A percentile compares a stretch with the other conserved stretches of the same genome.
Conservation (phyloP, 805 yeast genomes). For the Metschnikowia chrysomelidarum region DNA sequence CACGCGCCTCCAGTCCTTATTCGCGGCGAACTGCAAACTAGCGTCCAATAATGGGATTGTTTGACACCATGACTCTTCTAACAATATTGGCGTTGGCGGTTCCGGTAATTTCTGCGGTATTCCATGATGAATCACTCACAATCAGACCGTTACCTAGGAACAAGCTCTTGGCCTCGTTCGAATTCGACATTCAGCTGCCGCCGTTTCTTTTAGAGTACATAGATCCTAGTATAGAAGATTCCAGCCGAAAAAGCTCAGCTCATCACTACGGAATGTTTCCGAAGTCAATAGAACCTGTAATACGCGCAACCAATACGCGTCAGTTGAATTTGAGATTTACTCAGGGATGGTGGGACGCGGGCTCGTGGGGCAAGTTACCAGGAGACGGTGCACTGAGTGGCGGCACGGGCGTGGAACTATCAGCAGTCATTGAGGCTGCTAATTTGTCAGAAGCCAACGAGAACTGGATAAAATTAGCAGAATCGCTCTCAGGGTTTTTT, state of each 20-base stretch:
- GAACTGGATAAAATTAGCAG: constrained; percentile 71
- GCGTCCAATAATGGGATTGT: too few relatives aligned
- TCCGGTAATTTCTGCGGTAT: constrained; percentile 8
- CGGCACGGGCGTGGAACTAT: constrained; percentile 92
- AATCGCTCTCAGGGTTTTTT: constrained; percentile 82
- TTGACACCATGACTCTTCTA: constrained; percentile 7
- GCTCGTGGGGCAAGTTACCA: constrained; percentile 83
- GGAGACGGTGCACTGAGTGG: constrained; percentile 70
- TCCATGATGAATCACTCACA: constrained; percentile 58
- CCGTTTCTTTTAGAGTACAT: constrained; percentile 25
- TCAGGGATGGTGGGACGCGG: constrained; percentile 94
- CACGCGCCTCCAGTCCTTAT: too few relatives aligned
- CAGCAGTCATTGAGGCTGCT: constrained; percentile 78
- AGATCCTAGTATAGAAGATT: constrained; percentile 13
- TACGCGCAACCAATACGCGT: constrained; percentile 62
- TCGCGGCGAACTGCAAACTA: too few relatives aligned
- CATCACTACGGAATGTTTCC: constrained; percentile 74
- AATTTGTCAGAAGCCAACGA: constrained; percentile 51
- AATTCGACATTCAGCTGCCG: constrained; percentile 62
- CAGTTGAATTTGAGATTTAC: constrained; percentile 84
- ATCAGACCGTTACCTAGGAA: constrained; percentile 75
- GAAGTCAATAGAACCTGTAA: constrained; percentile 71
- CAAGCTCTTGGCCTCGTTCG: constrained; percentile 65
- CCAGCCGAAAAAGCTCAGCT: constrained; percentile 1
- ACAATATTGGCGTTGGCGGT: constrained; percentile 6